Conservation (phyloP, 371 early-diverging fungal genomes). For the Umbelopsis sp. region DNA sequence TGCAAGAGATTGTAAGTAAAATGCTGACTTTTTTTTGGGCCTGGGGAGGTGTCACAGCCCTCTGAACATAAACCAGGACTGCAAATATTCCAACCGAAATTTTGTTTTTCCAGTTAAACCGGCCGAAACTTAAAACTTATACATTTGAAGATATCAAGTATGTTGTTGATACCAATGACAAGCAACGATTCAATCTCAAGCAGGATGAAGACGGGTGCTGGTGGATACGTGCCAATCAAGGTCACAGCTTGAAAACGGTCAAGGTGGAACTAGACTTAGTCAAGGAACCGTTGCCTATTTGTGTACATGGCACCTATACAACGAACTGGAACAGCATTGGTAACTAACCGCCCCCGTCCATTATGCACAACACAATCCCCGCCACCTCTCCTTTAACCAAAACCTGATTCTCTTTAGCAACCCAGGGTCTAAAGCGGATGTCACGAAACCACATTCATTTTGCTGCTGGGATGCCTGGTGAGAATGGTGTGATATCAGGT, state of each 20-base stretch:
- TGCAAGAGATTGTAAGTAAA: slow-evolving; percentile 63
- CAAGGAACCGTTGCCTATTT: slow-evolving; percentile 55
- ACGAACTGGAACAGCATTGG: slow-evolving; percentile 65
- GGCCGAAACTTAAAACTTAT: slow-evolving; percentile 57
- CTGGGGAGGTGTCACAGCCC: no score
- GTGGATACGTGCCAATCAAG: slow-evolving; percentile 86
- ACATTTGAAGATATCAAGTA: slow-evolving; percentile 57
- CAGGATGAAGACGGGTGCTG: slow-evolving; percentile 42
- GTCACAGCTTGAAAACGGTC: slow-evolving; percentile 68
- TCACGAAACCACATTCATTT: slow-evolving; percentile 89
- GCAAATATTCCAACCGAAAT: no score
- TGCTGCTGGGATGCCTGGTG: slow-evolving; percentile 73
- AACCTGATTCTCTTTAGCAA: slow-evolving; percentile 25
- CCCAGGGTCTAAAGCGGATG: slow-evolving; percentile 75
- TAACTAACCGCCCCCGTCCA: slow-evolving; percentile 24
- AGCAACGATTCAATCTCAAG: slow-evolving; percentile 73
- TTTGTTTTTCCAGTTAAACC: slow-evolving; percentile 39
- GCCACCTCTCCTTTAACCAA: background rate
- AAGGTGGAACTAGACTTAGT: slow-evolving; percentile 59
- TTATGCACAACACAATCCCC: background rate
- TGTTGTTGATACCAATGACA: slow-evolving; percentile 76
- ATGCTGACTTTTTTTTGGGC: background rate
- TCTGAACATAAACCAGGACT: no score
- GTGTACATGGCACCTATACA: slow-evolving; percentile 80
- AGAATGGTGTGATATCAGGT: slow-evolving; percentile 73